Evolutionary conservation across 2,329 filamentous ascomycete species (phyloP).

Genomic region (Bisporella sp.): DNA sequence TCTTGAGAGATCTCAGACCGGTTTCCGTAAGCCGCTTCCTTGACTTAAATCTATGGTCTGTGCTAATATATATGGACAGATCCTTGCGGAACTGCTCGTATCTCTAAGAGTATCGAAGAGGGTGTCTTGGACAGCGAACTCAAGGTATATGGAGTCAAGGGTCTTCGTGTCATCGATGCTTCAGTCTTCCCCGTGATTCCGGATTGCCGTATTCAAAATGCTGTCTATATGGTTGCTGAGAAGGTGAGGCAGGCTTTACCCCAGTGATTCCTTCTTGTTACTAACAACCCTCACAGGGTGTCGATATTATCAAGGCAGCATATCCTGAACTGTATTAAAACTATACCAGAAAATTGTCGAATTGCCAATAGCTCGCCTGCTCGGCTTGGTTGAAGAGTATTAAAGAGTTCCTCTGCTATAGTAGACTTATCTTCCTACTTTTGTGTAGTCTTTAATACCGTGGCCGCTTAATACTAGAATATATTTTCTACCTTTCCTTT

Average conservation of each 20-base stretch:
- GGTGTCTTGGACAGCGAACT: slow-evolving; percentile 45
- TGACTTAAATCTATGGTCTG: not conserved
- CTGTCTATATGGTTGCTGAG: slow-evolving; percentile 54
- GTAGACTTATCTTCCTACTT: too few relatives aligned
- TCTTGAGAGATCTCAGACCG: slow-evolving; percentile 52
- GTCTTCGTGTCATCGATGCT: slow-evolving; percentile 47
- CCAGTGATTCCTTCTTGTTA: not conserved
- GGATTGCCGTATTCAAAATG: slow-evolving; percentile 51
- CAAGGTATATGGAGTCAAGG: slow-evolving; percentile 45
- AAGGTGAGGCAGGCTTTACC: slow-evolving; percentile 28
- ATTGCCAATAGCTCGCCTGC: too few relatives aligned
- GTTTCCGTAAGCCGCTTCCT: slow-evolving; percentile 23
- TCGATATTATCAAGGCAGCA: not conserved
- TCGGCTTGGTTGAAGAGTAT: too few relatives aligned
- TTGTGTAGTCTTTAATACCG: too few relatives aligned
- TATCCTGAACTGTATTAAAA: not conserved
- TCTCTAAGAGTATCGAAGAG: slow-evolving; percentile 43
- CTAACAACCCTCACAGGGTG: not conserved
- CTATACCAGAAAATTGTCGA: too few relatives aligned
- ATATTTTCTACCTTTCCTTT: too few relatives aligned
- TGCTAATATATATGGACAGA: slow-evolving; percentile 22
- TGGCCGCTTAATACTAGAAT: too few relatives aligned
- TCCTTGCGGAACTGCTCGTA: slow-evolving; percentile 47
- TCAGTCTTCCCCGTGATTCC: slow-evolving; percentile 48
- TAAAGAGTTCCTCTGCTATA: too few relatives aligned